phyloP scores from a whole-genome alignment of 495 filamentous ascomycete genomes.

The Podospora appendiculata region DNA sequence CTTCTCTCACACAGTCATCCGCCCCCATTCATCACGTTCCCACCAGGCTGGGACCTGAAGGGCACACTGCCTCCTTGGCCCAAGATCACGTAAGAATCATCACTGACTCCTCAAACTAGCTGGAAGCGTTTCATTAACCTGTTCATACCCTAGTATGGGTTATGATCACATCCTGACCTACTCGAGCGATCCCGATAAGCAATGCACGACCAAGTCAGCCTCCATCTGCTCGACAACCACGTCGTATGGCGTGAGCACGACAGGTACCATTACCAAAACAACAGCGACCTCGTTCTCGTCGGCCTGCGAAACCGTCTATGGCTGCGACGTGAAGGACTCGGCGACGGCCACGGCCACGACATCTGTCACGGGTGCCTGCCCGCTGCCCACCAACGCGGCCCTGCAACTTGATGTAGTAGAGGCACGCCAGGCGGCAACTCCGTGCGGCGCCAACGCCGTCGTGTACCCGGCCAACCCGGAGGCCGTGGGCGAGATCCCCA shows the following conservation, averaged over 20 bases:
- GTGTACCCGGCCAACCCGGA: not conserved
- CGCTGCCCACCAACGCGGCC: too few relatives aligned
- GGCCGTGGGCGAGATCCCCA: not conserved
- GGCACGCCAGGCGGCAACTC: too few relatives aligned
- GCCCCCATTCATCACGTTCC: conserved; percentile 1
- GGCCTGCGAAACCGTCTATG: conserved; percentile 2
- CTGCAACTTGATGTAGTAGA: too few relatives aligned
- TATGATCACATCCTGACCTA: conserved; percentile 1
- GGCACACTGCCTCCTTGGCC: conserved; percentile 12
- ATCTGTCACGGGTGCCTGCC: too few relatives aligned
- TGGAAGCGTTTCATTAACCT: too few relatives aligned
- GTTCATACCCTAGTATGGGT: not conserved
- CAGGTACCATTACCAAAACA: conserved; percentile 17
- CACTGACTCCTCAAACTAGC: too few relatives aligned
- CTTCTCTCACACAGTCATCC: not conserved
- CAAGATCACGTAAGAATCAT: conserved; percentile 2
- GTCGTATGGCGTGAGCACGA: not conserved
- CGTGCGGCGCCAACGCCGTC: not conserved
- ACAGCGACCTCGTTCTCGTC: not conserved
- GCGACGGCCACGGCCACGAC: not conserved
- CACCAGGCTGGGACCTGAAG: conserved; percentile 4
- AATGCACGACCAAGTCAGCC: conserved; percentile 7
- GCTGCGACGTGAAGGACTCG: conserved; percentile 1
- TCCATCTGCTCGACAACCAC: conserved; percentile 3
- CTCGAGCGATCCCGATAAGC: not conserved